Evolutionary conservation across 345 rosid genomes (phyloP).

Genomic region (Ceriops decandra): DNA sequence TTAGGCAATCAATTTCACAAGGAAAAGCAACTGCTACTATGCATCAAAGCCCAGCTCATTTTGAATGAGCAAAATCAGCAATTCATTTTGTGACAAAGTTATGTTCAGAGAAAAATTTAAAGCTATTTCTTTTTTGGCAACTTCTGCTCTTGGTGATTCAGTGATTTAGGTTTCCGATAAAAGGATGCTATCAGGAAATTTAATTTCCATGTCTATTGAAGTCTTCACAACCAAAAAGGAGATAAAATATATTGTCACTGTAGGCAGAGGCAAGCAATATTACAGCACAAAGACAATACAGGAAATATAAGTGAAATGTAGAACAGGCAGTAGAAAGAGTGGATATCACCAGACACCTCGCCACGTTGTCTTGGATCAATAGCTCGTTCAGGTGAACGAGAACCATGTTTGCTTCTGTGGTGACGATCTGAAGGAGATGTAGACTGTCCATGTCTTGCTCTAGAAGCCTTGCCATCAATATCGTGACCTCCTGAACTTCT

Average conservation of each 20-base stretch:
- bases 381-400: slow-evolving; percentile 46
- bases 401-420: slow-evolving; percentile 49
- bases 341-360: slow-evolving; percentile 63
- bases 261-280: neutral
- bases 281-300: neutral
- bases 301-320: neutral
- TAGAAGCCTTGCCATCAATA: slow-evolving; percentile 41
- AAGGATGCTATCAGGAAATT: neutral
- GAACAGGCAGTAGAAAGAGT: slow-evolving; percentile 16
- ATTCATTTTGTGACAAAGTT: neutral
- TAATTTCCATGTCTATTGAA: neutral
- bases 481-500: slow-evolving; percentile 58
- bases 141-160: neutral
- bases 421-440: slow-evolving; percentile 53
- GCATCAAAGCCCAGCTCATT: neutral
- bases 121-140: neutral
- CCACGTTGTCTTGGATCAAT: slow-evolving; percentile 42
- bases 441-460: slow-evolving; percentile 43
- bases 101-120: neutral
- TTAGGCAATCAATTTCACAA: slow-evolving; percentile 9
- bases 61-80: neutral
- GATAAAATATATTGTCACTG: neutral
- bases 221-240: too few species aligned
- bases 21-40: slow-evolving; percentile 3
- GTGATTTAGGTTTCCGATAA: neutral